A percentile compares a stretch with the other conserved stretches of the same genome.
Conservation (phyloP, 148 eudicot genomes). For the Rhododendron ovatum region DNA sequence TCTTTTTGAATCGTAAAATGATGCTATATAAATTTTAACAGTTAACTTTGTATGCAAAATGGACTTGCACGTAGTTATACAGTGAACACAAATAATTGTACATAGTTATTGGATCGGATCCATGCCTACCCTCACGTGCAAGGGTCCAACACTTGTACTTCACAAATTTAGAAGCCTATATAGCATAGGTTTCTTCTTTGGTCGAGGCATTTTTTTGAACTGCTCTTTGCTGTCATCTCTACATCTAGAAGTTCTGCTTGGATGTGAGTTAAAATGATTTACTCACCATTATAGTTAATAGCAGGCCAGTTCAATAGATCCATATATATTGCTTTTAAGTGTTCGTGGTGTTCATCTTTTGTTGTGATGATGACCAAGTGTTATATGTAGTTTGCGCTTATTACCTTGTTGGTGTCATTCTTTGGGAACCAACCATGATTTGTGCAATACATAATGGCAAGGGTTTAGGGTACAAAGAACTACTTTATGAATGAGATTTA, state of each 20-base stretch:
- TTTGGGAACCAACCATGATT: not conserved
- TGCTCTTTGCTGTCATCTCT: not conserved
- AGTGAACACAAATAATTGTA: not conserved
- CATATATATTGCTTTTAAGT: not conserved
- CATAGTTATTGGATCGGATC: not conserved
- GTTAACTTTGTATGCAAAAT: not conserved
- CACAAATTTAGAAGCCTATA: not conserved
- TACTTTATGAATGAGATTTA: not conserved
- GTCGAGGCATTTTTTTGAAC: not conserved
- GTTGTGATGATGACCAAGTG: not conserved
- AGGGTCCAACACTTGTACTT: not conserved
- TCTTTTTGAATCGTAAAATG: not conserved
- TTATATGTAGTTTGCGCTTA: not conserved
- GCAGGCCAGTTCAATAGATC: not conserved
- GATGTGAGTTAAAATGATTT: not conserved
- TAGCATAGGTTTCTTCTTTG: not conserved
- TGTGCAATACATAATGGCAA: not conserved
- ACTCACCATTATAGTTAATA: not conserved
- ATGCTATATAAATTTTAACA: not conserved
- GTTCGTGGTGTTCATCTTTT: not conserved
- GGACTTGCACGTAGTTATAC: not conserved
- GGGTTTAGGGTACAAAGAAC: conserved; percentile 2
- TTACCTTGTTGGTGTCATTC: not conserved
- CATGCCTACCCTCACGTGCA: not conserved
- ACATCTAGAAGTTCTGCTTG: not conserved